These are phyloP conservation scores for Marchantia paleacea DNA, from an alignment of 225 moss, liverwort and hornwort species.

Conservation along the genomic window DNA sequence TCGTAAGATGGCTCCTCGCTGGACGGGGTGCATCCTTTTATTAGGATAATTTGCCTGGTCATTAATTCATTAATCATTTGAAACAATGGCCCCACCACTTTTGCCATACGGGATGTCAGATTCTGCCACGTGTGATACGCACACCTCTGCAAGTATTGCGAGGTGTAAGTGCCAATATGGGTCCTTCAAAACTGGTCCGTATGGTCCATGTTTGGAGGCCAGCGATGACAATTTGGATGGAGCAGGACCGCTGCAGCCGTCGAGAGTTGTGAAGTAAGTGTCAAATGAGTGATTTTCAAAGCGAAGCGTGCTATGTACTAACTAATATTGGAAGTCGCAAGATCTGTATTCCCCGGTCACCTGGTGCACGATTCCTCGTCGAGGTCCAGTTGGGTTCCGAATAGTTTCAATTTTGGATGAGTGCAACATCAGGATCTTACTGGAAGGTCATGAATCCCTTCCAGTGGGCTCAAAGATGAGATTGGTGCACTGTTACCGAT, in stretches of 20 bases:
- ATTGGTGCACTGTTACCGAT: too few species aligned
- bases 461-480: too few species aligned
- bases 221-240: neutral
- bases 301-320: neutral
- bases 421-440: too few species aligned
- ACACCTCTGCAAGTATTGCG: too few species aligned
- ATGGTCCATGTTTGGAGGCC: neutral
- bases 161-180: neutral
- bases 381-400: too few species aligned
- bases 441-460: too few species aligned
- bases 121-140: neutral
- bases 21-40: neutral
- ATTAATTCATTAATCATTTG: neutral
- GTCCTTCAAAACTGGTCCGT: neutral
- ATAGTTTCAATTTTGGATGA: too few species aligned
- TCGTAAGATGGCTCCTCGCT: conserved; percentile 4
- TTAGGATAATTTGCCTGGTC: conserved; percentile 4
- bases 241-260: neutral
- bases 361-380: neutral
- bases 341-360: neutral
- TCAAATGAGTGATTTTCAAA: neutral
- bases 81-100: neutral
- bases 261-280: neutral
- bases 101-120: neutral
- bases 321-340: neutral